phyloP scores from a whole-genome alignment of 768 basidiomycete genomes.

The Udeniomyces megalosporus region DNA sequence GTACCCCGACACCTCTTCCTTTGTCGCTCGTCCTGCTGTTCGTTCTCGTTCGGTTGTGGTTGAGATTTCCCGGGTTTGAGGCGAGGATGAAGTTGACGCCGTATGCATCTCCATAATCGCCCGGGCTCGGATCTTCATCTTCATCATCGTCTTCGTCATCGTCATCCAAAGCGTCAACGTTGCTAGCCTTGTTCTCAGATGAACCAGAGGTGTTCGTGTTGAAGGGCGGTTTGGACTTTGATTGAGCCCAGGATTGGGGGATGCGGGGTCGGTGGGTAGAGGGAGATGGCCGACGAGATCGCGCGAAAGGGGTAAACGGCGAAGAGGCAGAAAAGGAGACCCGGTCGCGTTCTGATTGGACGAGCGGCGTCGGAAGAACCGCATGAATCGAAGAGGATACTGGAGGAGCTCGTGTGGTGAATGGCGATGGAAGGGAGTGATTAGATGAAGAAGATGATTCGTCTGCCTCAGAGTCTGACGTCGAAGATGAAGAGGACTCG shows the following conservation, averaged over 20 bases:
- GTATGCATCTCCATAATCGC: neutral
- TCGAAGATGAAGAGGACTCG: too few species aligned
- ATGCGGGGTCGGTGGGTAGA: neutral
- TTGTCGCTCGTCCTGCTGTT: neutral
- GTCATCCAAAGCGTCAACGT: neutral
- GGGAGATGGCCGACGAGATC: neutral
- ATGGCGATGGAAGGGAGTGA: neutral
- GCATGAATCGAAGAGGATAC: neutral
- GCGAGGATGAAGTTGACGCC: neutral
- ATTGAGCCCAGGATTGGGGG: too few species aligned
- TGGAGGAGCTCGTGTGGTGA: neutral
- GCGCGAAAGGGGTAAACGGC: neutral
- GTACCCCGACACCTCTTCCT: too few species aligned
- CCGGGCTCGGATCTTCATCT: neutral
- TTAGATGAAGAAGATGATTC: conserved; percentile 6
- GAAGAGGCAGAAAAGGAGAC: neutral
- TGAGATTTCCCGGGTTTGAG: neutral
- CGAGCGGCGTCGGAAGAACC: neutral
- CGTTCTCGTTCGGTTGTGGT: neutral
- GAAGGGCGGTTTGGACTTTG: neutral
- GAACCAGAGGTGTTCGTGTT: neutral
- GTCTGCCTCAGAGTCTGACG: conserved; percentile 3
- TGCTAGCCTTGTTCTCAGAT: too few species aligned
- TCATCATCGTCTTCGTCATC: neutral
- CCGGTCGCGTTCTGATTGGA: too few species aligned